Base-by-base conservation (phyloP, 805 yeast species). In the Candida namnaoensis region DNA sequence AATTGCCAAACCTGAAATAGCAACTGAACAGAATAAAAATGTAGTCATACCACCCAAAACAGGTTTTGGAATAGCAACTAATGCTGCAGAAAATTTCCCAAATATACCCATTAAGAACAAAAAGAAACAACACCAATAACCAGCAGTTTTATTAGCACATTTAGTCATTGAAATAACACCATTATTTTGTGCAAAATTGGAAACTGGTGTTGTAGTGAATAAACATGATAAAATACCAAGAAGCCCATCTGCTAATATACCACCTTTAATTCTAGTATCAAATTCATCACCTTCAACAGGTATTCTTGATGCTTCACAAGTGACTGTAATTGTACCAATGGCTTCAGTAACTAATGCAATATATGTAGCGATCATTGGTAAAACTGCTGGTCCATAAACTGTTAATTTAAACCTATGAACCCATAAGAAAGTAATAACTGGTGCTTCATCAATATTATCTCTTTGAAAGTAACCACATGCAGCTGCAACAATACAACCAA, bases 111-210 rank as follows among this genome's bases (percentile, higher is more conserved):
- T 86, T 44, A 88, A 61, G 39, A 90, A 58, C 50, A 88, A 66
- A 68, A 84, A 83, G 64, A 84, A 73, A 49, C 86, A 82, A 64
- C 86, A 76, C 78, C 85, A 82, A 60, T 78, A 79, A 32, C 93
- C 97, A 24, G 76, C 85, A 38, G 73, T 69, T 65, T 93, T 75
- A 53, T 86, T 80, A 37, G 96, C 96, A 65, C 95, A 87, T 58
- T 85, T 87, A 38, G 96, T 88, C 58, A 90, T 72, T 24, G 95
- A 80, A 49, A 88, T 87, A 44, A 88, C 96, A 69, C 96, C 96
- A 60, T 88, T 88, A 64, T 88, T 88, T 64, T 88, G 96, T 7
- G 96, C 96, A 67, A 88, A 88, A 0, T 93, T 83, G 13, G 95
- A 80, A 79, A 88, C 72, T 43, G 96, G 96, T 11, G 95, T 83